Conservation (phyloP, 140 eudicot genomes). For the Bidens hawaiensis region DNA sequence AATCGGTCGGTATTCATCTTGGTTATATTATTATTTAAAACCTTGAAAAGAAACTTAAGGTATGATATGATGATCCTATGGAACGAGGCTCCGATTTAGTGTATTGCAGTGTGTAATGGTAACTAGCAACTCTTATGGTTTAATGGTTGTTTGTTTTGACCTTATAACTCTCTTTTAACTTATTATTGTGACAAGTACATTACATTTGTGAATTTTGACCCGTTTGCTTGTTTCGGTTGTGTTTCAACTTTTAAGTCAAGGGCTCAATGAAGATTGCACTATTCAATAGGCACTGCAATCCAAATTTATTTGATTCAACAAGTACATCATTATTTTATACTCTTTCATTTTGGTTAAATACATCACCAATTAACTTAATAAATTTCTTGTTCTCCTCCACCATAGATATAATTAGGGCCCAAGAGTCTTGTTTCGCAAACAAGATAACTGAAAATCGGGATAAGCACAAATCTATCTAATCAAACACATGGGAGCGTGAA, state of each 20-base stretch:
- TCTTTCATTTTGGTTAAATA: too few relatives aligned
- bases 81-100: slow-evolving; percentile 26
- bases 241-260: background rate
- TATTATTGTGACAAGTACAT: background rate
- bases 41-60: slow-evolving; percentile 11
- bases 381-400: too few relatives aligned
- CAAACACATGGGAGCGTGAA: too few relatives aligned
- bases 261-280: too few relatives aligned
- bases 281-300: too few relatives aligned
- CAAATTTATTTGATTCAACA: too few relatives aligned
- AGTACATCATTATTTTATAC: too few relatives aligned
- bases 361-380: too few relatives aligned
- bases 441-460: too few relatives aligned
- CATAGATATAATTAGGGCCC: too few relatives aligned
- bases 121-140: slow-evolving; percentile 11
- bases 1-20: slow-evolving; percentile 1
- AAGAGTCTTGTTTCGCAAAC: too few relatives aligned
- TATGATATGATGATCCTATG: slow-evolving; percentile 11
- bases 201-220: background rate
- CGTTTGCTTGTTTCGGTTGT: background rate
- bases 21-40: background rate
- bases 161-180: background rate
- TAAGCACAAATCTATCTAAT: too few relatives aligned
- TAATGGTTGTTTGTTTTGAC: background rate
- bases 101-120: slow-evolving; percentile 13